Evolutionary conservation across 768 basidiomycete genomes (phyloP).

Genomic region (Tulasnella sp.): DNA sequence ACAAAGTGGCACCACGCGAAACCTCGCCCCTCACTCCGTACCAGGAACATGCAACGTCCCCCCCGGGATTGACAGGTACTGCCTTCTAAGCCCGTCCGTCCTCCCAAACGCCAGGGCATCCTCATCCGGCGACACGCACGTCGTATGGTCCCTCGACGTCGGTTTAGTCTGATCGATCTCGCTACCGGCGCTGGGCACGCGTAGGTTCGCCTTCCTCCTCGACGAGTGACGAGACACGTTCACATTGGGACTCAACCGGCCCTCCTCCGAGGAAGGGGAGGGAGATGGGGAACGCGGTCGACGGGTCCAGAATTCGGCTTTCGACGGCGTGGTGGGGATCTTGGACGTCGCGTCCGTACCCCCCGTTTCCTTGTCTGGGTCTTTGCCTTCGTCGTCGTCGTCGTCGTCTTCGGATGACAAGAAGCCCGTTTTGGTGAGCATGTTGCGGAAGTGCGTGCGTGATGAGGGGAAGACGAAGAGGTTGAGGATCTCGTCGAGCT

Average conservation of each 20-base stretch:
- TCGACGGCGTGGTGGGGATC: not conserved
- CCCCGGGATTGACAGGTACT: not conserved
- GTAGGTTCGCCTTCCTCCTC: not conserved
- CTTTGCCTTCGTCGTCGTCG: not conserved
- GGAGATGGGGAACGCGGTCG: not conserved
- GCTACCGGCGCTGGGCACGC: not conserved
- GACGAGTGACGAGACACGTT: not conserved
- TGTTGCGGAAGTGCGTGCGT: constrained; percentile 48
- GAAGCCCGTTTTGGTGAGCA: constrained; percentile 40
- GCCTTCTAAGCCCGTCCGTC: not conserved
- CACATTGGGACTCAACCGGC: not conserved
- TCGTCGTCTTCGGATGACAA: too few relatives aligned
- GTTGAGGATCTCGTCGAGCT: constrained; percentile 48
- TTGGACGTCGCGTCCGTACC: not conserved
- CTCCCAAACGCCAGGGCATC: not conserved
- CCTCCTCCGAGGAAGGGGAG: not conserved
- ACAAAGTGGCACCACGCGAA: not conserved
- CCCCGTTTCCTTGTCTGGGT: too few relatives aligned
- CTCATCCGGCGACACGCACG: not conserved
- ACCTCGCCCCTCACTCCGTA: not conserved
- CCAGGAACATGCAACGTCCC: not conserved
- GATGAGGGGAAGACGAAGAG: constrained; percentile 68
- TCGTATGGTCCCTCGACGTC: not conserved
- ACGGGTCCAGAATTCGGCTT: not conserved
- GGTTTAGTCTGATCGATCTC: not conserved